Base-by-base conservation (phyloP, 176 grass and related monocot species). In the Calamus simplicifolius region DNA sequence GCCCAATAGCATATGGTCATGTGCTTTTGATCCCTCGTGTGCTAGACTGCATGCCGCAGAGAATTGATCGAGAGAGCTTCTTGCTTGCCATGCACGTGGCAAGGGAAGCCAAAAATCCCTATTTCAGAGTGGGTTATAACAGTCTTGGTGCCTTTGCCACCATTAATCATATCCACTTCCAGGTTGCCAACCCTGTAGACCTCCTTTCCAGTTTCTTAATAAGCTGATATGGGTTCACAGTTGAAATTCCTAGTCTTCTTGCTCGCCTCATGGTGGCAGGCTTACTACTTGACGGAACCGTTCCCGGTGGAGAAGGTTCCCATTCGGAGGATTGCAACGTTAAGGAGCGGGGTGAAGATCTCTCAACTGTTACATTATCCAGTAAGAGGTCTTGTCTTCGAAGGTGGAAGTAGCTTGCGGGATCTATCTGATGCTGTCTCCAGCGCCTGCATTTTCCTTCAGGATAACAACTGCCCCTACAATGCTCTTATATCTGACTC, bases 401-500 rank as follows among this genome's bases (percentile, higher is more conserved):
- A 82, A 80, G 83, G 87, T 8, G 75, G 57, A 31, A 29, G 0
- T 12, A 56, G 54, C 27, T 52, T 90, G 28, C 67, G 80, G 67
- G 65, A 80, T 82, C 68, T 90, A 21, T 90, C 86, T 6, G 29
- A 73, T 67, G 66, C 69, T 21, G 87, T 88, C 67, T 85, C 83
- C 2, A 55, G 51, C 17, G 59, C 57, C 12, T 79, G 86, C 43
- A 79, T 96, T 56, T 82, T 85, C 54, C 69, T 96, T 67, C 87
- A 90, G 85, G 77, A 82, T 62, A 84, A 59, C 50, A 84, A 90
- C 21, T 88, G 28, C 1, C 92, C 83, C 59, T 96, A 84, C 72
- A 90, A 96, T 82, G 81, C 78, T 14, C 87, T 96, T 52, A 90
- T 90, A 69, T 90, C 92, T 62, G 81, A 90, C 66, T 90, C 58